Base-by-base conservation (phyloP, 108 stramenopile species). In the Ochromonas danica region DNA sequence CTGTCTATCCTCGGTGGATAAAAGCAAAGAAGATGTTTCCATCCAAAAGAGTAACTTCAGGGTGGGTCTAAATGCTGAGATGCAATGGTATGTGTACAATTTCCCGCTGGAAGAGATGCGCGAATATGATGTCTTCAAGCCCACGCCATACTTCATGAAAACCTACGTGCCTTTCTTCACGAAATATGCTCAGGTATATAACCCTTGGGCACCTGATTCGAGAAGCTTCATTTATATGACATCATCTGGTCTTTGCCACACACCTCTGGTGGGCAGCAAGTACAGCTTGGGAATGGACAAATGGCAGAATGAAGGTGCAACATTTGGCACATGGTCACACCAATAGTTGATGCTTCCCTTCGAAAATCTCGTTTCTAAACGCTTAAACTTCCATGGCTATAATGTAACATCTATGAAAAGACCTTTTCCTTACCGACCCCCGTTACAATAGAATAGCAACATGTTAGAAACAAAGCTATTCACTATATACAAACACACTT, bases 131-230 rank as follows among this genome's bases (percentile, higher is more conserved):
- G 31, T 33, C 31, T 67, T 67, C 63, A 28, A 67, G 10, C 63
- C 63, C 10, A 67, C 63, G 17, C 63, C 63, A 36, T 67, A 67
- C 35, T 67, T 67, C 31, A 28, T 28, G 63, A 36, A 28, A 36
- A 67, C 63, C 10, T 67, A 67, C 31, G 63, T 67, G 17, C 63
- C 63, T 28, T 67, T 67, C 63, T 67, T 67, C 63, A 67, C 30
- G 17, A 3, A 67, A 36, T 67, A 67, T 36, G 63, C 63, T 14
- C 63, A 67, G 63, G 63, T 67, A 36, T 67, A 67, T 25, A 67
- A 67, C 63, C 63, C 63, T 36, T 67, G 63, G 63, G 63, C 63
- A 6, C 63, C 63, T 36, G 63, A 67, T 67, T 67, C 63, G 17
- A 22, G 35, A 36, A 35, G 33, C 6, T 67, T 67, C 25, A 28